Evolutionary conservation across 2,329 filamentous ascomycete species (phyloP), one percentile per base, ranked within the genome.

Genomic region (Monosporascus sp.): DNA sequence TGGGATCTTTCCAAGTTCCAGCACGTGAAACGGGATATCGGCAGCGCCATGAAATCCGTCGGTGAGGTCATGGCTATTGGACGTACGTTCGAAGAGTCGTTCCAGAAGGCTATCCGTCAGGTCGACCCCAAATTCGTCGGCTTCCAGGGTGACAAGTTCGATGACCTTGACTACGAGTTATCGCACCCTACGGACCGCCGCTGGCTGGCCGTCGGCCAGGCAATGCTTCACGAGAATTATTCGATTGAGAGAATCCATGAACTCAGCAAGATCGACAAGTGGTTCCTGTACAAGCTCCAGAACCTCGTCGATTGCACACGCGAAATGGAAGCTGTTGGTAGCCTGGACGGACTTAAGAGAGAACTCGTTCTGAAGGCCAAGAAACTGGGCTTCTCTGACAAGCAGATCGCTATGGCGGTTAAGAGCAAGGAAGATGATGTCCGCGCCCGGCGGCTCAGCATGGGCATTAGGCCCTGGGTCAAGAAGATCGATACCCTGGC

Each of bases 1-100:
- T 99, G 94, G 94, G 94, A 99, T 80, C 74, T 99, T 68, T 86
- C 89, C 79, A 99, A 99, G 78, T 99, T 99, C 81, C 93, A 97
- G 76, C 93, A 97, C 66, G 94, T 99, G 60, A 95, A 96, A 80
- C 88, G 94, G 57, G 89, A 96, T 68, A 97, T 99, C 68, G 94
- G 94, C 63, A 96, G 90, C 68, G 88, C 93, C 57, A 99, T 99
- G 94, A 99, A 97, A 79, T 97, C 92, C 24, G 92, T 99, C 54
- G 94, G 94, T 70, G 94, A 99, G 75, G 94, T 99, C 56, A 99
- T 99, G 94, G 94, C 94, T 60, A 97, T 99, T 66, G 94, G 94
- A 62, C 87, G 94, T 72, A 97, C 94, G 31, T 99, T 97, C 65
- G 94, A 99, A 75, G 94, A 99, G 77, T 96, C 91, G 17, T 96